phyloP scores from a whole-genome alignment of 306 rosid genomes.

The Betula pendula region DNA sequence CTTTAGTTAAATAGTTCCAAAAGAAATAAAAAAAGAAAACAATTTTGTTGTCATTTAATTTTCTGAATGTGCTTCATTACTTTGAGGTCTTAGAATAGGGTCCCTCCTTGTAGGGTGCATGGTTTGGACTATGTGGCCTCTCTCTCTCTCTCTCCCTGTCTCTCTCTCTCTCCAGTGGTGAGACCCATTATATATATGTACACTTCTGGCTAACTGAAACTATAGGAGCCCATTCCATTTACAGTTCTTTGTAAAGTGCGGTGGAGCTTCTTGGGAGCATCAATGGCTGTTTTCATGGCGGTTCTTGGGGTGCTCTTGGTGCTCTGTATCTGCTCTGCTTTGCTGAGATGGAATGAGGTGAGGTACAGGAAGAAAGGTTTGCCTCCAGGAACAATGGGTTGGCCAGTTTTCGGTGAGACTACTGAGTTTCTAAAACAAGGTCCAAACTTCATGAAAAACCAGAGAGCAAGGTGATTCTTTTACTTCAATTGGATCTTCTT shows the following conservation, averaged over 20 bases:
- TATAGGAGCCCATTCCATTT: slow-evolving; percentile 37
- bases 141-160: slow-evolving; percentile 15
- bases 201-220: slow-evolving; percentile 36
- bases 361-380: slow-evolving; percentile 78
- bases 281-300: slow-evolving; percentile 68
- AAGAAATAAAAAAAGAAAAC: slow-evolving; percentile 1
- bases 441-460: slow-evolving; percentile 91
- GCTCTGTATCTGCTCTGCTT: slow-evolving; percentile 88
- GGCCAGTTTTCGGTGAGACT: slow-evolving; percentile 97
- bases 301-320: slow-evolving; percentile 42
- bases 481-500: neutral
- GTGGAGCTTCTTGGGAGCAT: slow-evolving; percentile 38
- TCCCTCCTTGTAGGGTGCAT: slow-evolving; percentile 53
- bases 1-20: neutral
- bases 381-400: slow-evolving; percentile 99
- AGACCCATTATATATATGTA: slow-evolving; percentile 62
- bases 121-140: slow-evolving; percentile 48
- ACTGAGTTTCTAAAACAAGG: slow-evolving; percentile 97
- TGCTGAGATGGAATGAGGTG: slow-evolving; percentile 82
- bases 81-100: slow-evolving; percentile 48
- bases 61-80: slow-evolving; percentile 10
- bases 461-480: slow-evolving; percentile 74
- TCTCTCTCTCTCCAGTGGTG: slow-evolving; percentile 33
- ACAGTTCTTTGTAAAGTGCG: slow-evolving; percentile 34
- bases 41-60: slow-evolving; percentile 23